These are phyloP conservation scores for Coniochaeta sp. DNA, from an alignment of 2,329 filamentous ascomycete genomes.

Conservation along the genomic window DNA sequence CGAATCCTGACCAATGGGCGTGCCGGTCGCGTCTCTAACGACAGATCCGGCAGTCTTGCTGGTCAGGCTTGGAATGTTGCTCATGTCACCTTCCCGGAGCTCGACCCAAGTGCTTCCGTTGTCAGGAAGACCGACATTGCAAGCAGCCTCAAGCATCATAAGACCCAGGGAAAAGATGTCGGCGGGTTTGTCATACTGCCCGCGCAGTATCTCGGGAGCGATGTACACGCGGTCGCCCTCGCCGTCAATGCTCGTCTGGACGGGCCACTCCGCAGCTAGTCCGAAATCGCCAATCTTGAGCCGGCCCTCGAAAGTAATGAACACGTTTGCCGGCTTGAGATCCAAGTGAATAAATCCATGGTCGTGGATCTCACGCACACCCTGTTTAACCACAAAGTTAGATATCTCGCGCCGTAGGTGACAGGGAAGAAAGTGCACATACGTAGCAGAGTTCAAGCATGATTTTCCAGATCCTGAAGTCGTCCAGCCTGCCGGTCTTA, in stretches of 20 bases:
- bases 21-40: conserved; percentile 65
- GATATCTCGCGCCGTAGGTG: neutral
- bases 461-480: conserved; percentile 98
- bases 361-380: conserved; percentile 83
- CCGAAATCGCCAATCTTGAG: conserved; percentile 86
- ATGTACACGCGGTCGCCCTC: conserved; percentile 97
- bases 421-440: conserved; percentile 29
- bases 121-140: conserved; percentile 88
- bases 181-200: conserved; percentile 80
- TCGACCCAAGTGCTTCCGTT: conserved; percentile 90
- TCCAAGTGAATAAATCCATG: conserved; percentile 81
- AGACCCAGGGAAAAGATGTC: conserved; percentile 92
- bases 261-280: conserved; percentile 72
- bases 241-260: conserved; percentile 67
- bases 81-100: conserved; percentile 81
- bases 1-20: conserved; percentile 42
- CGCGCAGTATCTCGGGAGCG: conserved; percentile 82
- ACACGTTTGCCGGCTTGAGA: conserved; percentile 76
- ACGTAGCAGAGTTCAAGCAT: conserved; percentile 78
- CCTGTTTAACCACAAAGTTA: conserved; percentile 48
- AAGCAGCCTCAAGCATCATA: conserved; percentile 90
- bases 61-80: conserved; percentile 80
- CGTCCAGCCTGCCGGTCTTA: conserved; percentile 78
- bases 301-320: conserved; percentile 73
- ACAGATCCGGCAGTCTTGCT: conserved; percentile 67